Conservation (phyloP, 129 eudicot genomes). For the Flaveria brownii region DNA sequence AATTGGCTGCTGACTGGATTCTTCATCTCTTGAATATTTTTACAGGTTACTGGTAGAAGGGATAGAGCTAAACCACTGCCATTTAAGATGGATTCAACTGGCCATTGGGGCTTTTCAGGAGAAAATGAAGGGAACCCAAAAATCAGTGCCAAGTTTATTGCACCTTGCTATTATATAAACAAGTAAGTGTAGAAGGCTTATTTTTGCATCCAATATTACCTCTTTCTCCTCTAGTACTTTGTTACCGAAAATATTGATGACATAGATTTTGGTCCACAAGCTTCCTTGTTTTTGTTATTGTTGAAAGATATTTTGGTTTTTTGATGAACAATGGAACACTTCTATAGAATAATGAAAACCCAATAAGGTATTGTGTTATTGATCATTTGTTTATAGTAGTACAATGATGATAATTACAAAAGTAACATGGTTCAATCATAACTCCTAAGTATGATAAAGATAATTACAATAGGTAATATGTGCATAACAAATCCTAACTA, state of each 20-base stretch:
- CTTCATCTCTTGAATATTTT: slow-evolving; percentile 12
- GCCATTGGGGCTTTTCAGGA: slow-evolving; percentile 93
- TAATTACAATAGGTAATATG: neutral
- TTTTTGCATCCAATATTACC: neutral
- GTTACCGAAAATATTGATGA: neutral
- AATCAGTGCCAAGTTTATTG: slow-evolving; percentile 80
- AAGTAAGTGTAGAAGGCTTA: slow-evolving; percentile 52
- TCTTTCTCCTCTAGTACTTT: neutral
- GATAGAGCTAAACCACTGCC: slow-evolving; percentile 97
- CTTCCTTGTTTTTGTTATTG: too few species aligned
- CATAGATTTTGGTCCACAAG: neutral
- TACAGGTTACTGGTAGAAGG: slow-evolving; percentile 95
- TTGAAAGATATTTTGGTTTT: too few species aligned
- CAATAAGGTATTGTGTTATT: too few species aligned
- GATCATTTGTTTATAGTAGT: too few species aligned
- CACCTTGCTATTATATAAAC: slow-evolving; percentile 85
- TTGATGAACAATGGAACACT: too few species aligned
- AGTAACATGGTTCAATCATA: too few species aligned
- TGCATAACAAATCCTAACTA: neutral
- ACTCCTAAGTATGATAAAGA: neutral
- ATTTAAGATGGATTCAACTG: slow-evolving; percentile 79
- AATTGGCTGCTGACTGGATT: neutral
- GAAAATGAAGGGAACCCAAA: slow-evolving; percentile 82
- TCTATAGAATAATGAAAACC: too few species aligned
- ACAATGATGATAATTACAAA: too few species aligned